Evolutionary conservation across 2,329 filamentous ascomycete genomes (phyloP), one percentile per base, ranked within the genome.

Genomic region (Pseudogymnoascus sp.): DNA sequence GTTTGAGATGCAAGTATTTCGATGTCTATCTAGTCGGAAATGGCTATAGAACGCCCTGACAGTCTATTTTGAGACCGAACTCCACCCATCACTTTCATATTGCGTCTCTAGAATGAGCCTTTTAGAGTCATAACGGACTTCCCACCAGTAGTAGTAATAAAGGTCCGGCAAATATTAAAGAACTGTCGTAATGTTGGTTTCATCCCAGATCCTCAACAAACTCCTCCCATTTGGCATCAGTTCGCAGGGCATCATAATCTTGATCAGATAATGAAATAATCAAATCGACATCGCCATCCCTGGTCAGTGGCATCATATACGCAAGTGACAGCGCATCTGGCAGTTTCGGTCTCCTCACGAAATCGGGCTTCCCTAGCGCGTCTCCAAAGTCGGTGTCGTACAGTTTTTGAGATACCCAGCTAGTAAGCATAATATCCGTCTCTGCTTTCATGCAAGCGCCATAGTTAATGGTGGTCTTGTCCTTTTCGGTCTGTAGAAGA

Each of bases 401-500:
- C 12, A 57, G 35, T 13, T 39, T 35, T 13, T 57, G 55, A 10
- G 33, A 26, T n/a, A 39, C 55, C 55, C 55, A 57, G 35, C 33
- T 35, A 12, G 55, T 18, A 13, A 35, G 21, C 30, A 57, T 35
- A 5, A 57, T 15, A 21, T 57, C 55, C n/a, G 33, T 39, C 23
- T 28, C 55, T 3, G 15, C 10, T 7, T 57, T 57, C 33, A 35
- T 39, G 13, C n/a, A 28, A 7, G 55, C 55, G 13, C 55, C 55
- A 5, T 57, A 57, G 30, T 35, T 35, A 15, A 57, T 57, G 9
- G 55, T 57, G 12, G 55, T 57, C 30, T 57, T 57, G 18, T 57
- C 55, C 28, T 57, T 39, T 13, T 35, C 35, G 10, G 19, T 57
- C 12, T 21, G 33, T 15, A 57, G 33, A 15, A 57, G 10, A 23